Evolutionary conservation across 495 filamentous ascomycete species (phyloP), one percentile per base, ranked within the genome.

Genomic region (Bacidia rubella): DNA sequence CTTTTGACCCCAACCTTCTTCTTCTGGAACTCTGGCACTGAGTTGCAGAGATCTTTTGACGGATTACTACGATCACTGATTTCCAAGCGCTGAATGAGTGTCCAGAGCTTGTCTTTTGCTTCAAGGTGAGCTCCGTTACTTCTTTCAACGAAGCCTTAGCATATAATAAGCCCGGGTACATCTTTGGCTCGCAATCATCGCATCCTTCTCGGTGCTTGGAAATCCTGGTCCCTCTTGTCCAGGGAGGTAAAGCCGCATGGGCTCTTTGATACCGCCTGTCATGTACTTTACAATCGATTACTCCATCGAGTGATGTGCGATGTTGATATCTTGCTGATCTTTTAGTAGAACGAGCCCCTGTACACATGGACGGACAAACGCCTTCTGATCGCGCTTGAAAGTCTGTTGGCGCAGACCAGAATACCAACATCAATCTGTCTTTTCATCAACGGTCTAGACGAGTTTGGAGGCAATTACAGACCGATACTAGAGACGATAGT

Each of bases 371-470:
- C 43, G 43, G 7, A 20, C 15, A 20, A 24, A 20, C 19, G 43
- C 12, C 43, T 46, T 1, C 2, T 2, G 19, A 2, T 12, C 2
- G 11, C 20, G 11, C 43, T 46, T 3, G 19, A 46, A 46, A 5
- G 12, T 21, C 19, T 4, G 21, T 21, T 46, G 19, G 11, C 25
- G 11, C 44, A 41, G 45, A 19, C 32, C 41, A 26, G 32, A 1
- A 29, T 49, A 1, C 45, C 25, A 29, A 26, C 50, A 19, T 35
- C 12, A 5, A 48, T 75, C n/a, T 75, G 68, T 54, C 66, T 76
- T 41, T 69, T 75, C 41, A 67, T 77, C 26, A 74, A 76, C 52
- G 72, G 70, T 1, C 57, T 75, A 0, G 72, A 74, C 44, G 72
- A 76, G 47, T 71, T 49, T 27, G 44, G 19, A 12, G 55, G 46